phyloP scores from a whole-genome alignment of 2,329 filamentous ascomycete species.

The Thielaviopsis ethacetica region DNA sequence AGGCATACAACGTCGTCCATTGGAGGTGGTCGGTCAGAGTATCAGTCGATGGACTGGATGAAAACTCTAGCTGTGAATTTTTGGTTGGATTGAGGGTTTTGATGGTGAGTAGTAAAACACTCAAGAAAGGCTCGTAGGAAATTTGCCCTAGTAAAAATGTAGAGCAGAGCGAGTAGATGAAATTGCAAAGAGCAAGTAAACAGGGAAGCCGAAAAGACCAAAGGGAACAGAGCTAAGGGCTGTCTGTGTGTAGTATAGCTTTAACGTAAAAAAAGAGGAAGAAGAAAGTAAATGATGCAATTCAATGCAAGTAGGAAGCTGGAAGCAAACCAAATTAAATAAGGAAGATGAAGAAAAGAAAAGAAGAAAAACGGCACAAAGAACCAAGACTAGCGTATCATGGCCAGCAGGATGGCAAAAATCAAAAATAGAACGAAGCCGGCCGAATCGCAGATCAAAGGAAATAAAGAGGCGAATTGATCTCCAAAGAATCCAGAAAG shows the following conservation, averaged over 20 bases:
- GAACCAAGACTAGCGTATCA: not conserved
- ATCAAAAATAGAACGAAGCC: not conserved
- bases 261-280: slow-evolving; percentile 1
- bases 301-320: slow-evolving; percentile 1
- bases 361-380: not conserved
- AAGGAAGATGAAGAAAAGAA: not conserved
- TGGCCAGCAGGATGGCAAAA: not conserved
- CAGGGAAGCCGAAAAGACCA: not conserved
- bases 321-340: not conserved
- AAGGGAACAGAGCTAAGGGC: not conserved
- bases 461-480: not conserved
- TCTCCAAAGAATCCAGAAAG: not conserved
- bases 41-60: slow-evolving; percentile 17
- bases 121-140: not conserved
- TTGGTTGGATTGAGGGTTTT: slow-evolving; percentile 15
- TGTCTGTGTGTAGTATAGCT: too few relatives aligned
- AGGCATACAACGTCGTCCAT: slow-evolving; percentile 36
- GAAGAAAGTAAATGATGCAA: slow-evolving; percentile 5
- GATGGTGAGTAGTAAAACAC: slow-evolving; percentile 20
- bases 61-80: slow-evolving; percentile 13
- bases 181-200: slow-evolving; percentile 5
- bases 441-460: not conserved
- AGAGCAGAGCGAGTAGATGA: not conserved
- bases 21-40: slow-evolving; percentile 17
- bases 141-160: too few relatives aligned